These are phyloP conservation scores for Boeremia lycopersici DNA, from an alignment of 2,329 filamentous ascomycete species.

Conservation along the genomic window DNA sequence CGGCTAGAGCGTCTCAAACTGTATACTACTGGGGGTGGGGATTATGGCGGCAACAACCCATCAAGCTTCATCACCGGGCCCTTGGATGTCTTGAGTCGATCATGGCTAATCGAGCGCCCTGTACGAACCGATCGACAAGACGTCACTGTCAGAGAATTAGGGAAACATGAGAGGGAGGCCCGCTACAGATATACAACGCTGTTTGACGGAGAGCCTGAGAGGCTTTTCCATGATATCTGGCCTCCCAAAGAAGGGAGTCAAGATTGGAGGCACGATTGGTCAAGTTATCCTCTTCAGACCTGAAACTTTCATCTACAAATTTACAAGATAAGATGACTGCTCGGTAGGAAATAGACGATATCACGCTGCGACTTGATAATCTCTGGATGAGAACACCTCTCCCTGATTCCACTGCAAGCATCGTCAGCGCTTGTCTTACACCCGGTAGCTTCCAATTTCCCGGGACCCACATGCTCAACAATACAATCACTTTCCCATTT, in stretches of 20 bases:
- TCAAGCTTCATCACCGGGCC: constrained; percentile 15
- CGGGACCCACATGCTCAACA: constrained; percentile 38
- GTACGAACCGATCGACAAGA: neutral
- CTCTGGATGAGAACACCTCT: constrained; percentile 23
- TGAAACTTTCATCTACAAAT: neutral
- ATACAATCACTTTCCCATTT: constrained; percentile 42
- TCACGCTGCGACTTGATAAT: too few relatives aligned
- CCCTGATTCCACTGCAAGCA: constrained; percentile 33
- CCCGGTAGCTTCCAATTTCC: neutral
- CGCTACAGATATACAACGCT: neutral
- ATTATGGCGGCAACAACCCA: neutral
- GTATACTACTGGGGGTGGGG: constrained; percentile 20
- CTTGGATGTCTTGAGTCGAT: neutral
- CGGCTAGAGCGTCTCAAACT: constrained; percentile 25
- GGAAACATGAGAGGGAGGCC: constrained; percentile 16
- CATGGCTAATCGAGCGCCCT: neutral
- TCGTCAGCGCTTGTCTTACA: neutral
- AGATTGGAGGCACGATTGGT: constrained; percentile 25
- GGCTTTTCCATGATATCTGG: constrained; percentile 22
- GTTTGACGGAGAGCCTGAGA: neutral
- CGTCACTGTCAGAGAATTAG: constrained; percentile 21
- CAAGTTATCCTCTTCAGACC: constrained; percentile 27
- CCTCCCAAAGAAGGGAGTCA: constrained; percentile 20
- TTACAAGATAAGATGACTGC: too few relatives aligned
- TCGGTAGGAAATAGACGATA: too few relatives aligned